Evolutionary conservation across 2,329 filamentous ascomycete species (phyloP), one percentile per base, ranked within the genome.

Genomic region (Nemania sp.): DNA sequence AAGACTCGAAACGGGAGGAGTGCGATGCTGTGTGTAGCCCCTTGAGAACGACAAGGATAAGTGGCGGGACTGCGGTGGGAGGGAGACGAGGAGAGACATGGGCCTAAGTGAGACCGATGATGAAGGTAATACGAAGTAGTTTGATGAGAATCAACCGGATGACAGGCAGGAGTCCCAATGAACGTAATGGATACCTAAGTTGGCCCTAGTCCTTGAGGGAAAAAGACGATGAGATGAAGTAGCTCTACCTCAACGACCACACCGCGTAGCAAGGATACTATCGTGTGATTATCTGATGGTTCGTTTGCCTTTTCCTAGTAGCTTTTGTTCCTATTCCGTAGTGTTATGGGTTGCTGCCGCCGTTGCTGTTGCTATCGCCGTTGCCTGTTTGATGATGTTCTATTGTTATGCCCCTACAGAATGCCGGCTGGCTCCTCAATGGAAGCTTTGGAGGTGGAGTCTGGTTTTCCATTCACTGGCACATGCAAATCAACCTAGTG

Each of bases 61-160:
- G 56, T 50, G 62, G 56, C 60, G 8, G n/a, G n/a, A 59, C 31
- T 51, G 64, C 46, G 63, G 62, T 54, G 59, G 59, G 37, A 55
- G 56, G 48, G 57, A 52, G 46, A 40, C 44, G 49, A 58, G 67
- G 68, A 69, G 68, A 69, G 67, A 70, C 69, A 61, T 65, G 65
- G 62, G 54, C n/a, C n/a, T n/a, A n/a, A n/a, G n/a, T n/a, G n/a
- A n/a, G n/a, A n/a, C n/a, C n/a, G n/a, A n/a, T n/a, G n/a, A n/a
- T n/a, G 39, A 46, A 41, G 57, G 47, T 54, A 22, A 34, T 33
- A 40, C 22, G 40, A 49, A 53, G 46, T 28, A 31, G 46, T 24
- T 36, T 30, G 39, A 28, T 48, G 55, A 52, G n/a, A 45, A 31
- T 46, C 49, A 33, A 52, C 44, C 19, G 15, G 42, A 34, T 17